Conservation (phyloP, 352 stramenopile genomes). For the Phytophthora crassamura region DNA sequence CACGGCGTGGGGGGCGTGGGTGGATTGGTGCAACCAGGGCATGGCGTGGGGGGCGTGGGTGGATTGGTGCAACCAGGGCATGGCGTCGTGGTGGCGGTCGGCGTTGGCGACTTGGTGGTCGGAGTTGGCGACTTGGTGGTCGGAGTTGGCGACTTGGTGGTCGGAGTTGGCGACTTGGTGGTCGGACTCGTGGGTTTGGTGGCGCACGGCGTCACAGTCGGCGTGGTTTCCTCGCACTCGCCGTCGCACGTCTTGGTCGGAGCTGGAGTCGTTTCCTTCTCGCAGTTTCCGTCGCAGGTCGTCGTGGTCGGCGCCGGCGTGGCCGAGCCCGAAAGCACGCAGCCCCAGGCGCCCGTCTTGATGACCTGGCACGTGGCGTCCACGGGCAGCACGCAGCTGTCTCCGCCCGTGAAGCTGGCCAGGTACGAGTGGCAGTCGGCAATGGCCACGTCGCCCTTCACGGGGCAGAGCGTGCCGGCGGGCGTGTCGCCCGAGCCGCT, state of each 20-base stretch:
- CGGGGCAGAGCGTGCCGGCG: constrained; percentile 46
- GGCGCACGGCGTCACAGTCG: neutral
- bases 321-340: constrained; percentile 43
- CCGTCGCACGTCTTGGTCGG: constrained; percentile 8
- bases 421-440: constrained; percentile 62
- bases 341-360: constrained; percentile 76
- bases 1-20: neutral
- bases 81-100: constrained; percentile 1
- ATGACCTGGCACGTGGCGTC: constrained; percentile 69
- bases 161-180: constrained; percentile 4
- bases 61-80: constrained; percentile 5
- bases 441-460: constrained; percentile 54
- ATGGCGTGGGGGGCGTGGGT: constrained; percentile 4
- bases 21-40: constrained; percentile 5
- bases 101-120: constrained; percentile 9
- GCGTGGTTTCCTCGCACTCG: neutral
- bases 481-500: constrained; percentile 33
- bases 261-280: constrained; percentile 14
- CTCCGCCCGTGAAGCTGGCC: constrained; percentile 50
- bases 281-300: constrained; percentile 11
- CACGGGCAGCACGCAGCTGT: constrained; percentile 59
- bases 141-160: neutral
- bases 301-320: constrained; percentile 34
- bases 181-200: constrained; percentile 7
- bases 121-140: neutral